Evolutionary conservation across 2,329 filamentous ascomycete species (phyloP), one percentile per base, ranked within the genome.

Genomic region (Fusarium redolens): DNA sequence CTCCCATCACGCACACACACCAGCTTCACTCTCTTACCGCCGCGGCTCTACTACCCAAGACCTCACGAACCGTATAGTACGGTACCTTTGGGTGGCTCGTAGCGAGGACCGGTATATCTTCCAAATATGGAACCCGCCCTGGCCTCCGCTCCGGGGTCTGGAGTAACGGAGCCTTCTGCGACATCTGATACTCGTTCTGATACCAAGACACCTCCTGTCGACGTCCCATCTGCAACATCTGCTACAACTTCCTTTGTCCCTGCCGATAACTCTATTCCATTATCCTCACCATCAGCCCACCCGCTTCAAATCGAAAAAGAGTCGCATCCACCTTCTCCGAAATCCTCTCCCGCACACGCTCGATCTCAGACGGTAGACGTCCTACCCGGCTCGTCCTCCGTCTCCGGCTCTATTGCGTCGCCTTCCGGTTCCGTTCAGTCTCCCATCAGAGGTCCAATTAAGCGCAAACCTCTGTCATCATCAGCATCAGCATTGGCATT

Each of bases 381-480:
- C 62, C 59, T 71, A 51, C 51, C 71, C 61, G 65, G 61, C 61
- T 69, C 72, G 69, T 58, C 64, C 57, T 63, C 77, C 71, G 60
- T 71, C 65, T 65, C 73, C 22, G 71, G 66, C 45, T 50, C 66
- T 65, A 28, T 64, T 60, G 25, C 57, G 28, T 61, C 71, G 54
- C 40, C 67, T 25, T 52, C 60, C 43, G 40, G 61, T 61, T 67
- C 69, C 51, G 68, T 73, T 48, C 61, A 65, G 37, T 71, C 74
- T 60, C 69, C 74, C 66, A 63, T 74, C 63, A 69, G 64, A 33
- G 77, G 75, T 45, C 79, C 82, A 70, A 87, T 91, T 81, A 87
- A 86, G 78, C 86, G 90, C 70, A 91, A 92, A 82, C 90, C 90
- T 61, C 79, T 92, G 68, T 90, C 89, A 47, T 82, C 84, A 12